Evolutionary conservation across 1,284 basidiomycete genomes (phyloP), one percentile per base, ranked within the genome.

Genomic region (Fomitopsis schrenkii): DNA sequence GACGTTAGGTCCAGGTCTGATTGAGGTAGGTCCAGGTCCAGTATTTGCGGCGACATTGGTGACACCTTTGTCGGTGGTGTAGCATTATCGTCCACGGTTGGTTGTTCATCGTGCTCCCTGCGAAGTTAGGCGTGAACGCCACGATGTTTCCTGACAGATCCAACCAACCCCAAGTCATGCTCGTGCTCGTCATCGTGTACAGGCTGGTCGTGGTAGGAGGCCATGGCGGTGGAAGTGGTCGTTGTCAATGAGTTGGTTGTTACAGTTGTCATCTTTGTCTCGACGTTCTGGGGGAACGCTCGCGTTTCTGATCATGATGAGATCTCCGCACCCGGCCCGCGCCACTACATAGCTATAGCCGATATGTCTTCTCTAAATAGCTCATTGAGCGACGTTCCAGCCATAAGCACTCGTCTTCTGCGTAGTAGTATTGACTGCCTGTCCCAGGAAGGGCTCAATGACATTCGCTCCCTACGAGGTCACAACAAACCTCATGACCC

Each of bases 21-120:
- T 59, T 75, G 63, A 40, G 81, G 80, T 58, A 90, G 82, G 64
- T 86, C 82, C 58, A 87, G 75, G 57, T 78, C 70, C 9, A 67
- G 79, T 71, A 69, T 71, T 63, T 22, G 54, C 17, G 58, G 55
- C 15, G 62, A 60, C 26, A 50, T 35, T 35, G 28, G 30, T 9
- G 52, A 58, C 42, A 15, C 9, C 44, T 40, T 41, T 5, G 36
- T 41, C 15, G 22, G 10, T 19, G 28, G 52, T 5, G 19, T 14
- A 6, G n/a, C n/a, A 15, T 38, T 2, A 2, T n/a, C 35, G 14
- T 30, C 50, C 17, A 10, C 50, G 7, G 36, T n/a, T 28, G n/a
- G n/a, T 38, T 36, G 9, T 3, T 42, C 59, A 38, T 50, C 59
- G 40, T 35, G 54, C 35, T 55, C 59, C 48, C 59, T 60, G 54